Evolutionary conservation across 495 filamentous ascomycete species (phyloP).

Genomic region (Lophium mytilinum): DNA sequence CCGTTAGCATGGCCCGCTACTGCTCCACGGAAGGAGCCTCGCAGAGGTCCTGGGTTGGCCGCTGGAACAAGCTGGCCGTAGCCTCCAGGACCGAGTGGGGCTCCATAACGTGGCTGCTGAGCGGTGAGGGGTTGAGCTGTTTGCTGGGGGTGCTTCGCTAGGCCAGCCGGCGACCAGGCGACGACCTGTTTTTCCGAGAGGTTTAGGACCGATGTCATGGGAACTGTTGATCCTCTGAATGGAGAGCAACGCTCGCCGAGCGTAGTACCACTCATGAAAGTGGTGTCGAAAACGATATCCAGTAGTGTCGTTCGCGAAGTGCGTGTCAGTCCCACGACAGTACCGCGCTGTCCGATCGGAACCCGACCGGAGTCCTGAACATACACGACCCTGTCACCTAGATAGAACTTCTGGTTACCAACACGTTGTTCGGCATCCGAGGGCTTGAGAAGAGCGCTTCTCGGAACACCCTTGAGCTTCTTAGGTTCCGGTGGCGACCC

Average conservation of each 20-base stretch:
- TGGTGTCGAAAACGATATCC: conserved; percentile 86
- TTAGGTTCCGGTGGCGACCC: conserved; percentile 48
- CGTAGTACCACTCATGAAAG: conserved; percentile 93
- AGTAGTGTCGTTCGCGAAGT: conserved; percentile 72
- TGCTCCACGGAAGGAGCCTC: conserved; percentile 65
- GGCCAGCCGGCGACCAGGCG: conserved; percentile 59
- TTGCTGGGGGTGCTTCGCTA: conserved; percentile 41
- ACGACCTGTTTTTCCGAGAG: conserved; percentile 73
- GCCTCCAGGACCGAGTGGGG: conserved; percentile 42
- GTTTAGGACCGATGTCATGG: conserved; percentile 76
- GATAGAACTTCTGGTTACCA: conserved; percentile 69
- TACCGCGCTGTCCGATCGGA: conserved; percentile 84
- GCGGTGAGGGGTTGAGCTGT: conserved; percentile 51
- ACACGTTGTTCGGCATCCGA: conserved; percentile 86
- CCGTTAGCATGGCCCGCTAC: conserved; percentile 39
- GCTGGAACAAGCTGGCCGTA: conserved; percentile 63
- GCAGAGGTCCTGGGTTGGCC: conserved; percentile 56
- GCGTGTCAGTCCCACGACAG: conserved; percentile 82
- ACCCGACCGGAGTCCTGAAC: conserved; percentile 90
- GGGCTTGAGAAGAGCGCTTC: conserved; percentile 80
- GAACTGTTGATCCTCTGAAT: conserved; percentile 91
- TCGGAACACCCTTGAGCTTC: conserved; percentile 69
- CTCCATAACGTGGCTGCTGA: conserved; percentile 35
- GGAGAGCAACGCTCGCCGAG: conserved; percentile 85
- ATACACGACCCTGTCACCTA: conserved; percentile 90